Conservation (phyloP, 345 rosid genomes). For the Clausena lansium region DNA sequence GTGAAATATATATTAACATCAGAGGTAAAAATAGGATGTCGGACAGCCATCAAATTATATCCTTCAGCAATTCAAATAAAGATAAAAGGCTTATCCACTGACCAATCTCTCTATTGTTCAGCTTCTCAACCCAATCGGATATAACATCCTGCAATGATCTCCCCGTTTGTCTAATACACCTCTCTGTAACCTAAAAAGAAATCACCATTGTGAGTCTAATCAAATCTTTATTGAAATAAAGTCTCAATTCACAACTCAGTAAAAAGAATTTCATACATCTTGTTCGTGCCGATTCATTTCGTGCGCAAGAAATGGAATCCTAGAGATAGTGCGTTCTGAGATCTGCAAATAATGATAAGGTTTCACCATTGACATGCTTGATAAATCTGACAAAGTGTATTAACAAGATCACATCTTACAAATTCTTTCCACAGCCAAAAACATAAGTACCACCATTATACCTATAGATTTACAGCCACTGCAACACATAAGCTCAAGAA, state of each 20-base stretch:
- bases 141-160: conserved; percentile 62
- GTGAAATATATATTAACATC: neutral
- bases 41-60: neutral
- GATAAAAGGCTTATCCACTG: conserved; percentile 12
- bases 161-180: conserved; percentile 62
- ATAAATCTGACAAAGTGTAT: neutral
- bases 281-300: conserved; percentile 82
- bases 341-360: conserved; percentile 44
- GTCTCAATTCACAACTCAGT: neutral
- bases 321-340: conserved; percentile 47
- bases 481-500: neutral
- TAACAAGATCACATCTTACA: neutral
- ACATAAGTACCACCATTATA: neutral
- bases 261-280: conserved; percentile 48
- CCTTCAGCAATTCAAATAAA: conserved; percentile 8
- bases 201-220: conserved; percentile 9
- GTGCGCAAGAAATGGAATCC: conserved; percentile 68
- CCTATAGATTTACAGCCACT: neutral
- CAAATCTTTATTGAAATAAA: neutral
- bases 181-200: conserved; percentile 62
- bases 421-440: neutral
- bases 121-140: conserved; percentile 62
- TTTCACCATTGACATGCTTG: neutral
- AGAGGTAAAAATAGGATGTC: neutral
- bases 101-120: conserved; percentile 78